Evolutionary conservation across 805 yeast genomes (phyloP).

Genomic region (baker's yeast (Saccharomyces cerevisiae)): DNA sequence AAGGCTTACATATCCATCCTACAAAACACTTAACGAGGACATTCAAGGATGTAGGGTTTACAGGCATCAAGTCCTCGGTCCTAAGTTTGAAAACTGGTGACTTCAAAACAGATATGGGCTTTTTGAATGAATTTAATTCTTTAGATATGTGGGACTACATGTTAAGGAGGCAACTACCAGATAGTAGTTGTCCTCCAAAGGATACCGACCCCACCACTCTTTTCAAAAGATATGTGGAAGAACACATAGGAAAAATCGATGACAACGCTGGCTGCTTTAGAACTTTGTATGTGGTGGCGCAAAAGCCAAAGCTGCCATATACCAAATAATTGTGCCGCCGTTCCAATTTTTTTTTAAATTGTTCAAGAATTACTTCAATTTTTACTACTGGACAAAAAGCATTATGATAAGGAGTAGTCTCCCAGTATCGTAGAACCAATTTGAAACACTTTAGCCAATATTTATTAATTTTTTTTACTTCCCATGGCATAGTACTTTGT

Average conservation of each 20-base stretch:
- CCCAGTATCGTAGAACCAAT: neutral
- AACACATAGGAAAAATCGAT: constrained; percentile 24
- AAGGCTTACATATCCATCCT: constrained; percentile 23
- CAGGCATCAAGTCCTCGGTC: constrained; percentile 21
- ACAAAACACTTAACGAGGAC: constrained; percentile 19
- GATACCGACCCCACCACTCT: constrained; percentile 16
- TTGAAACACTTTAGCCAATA: neutral
- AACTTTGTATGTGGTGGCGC: constrained; percentile 21
- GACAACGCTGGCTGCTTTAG: constrained; percentile 23
- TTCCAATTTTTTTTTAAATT: neutral
- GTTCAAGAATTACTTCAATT: neutral
- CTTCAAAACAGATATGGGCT: constrained; percentile 24
- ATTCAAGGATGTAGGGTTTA: constrained; percentile 25
- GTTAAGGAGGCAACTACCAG: constrained; percentile 12
- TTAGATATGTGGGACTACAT: constrained; percentile 15
- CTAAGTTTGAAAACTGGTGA: constrained; percentile 25
- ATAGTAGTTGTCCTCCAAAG: constrained; percentile 9
- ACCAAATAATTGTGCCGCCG: neutral
- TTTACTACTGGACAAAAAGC: neutral
- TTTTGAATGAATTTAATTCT: constrained; percentile 21
- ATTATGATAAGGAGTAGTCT: neutral
- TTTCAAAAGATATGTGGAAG: constrained; percentile 21
- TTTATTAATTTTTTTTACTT: neutral
- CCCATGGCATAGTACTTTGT: neutral
- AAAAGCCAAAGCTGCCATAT: constrained; percentile 16